Conservation (phyloP, 129 eudicot genomes). For the Tagetes patula region DNA sequence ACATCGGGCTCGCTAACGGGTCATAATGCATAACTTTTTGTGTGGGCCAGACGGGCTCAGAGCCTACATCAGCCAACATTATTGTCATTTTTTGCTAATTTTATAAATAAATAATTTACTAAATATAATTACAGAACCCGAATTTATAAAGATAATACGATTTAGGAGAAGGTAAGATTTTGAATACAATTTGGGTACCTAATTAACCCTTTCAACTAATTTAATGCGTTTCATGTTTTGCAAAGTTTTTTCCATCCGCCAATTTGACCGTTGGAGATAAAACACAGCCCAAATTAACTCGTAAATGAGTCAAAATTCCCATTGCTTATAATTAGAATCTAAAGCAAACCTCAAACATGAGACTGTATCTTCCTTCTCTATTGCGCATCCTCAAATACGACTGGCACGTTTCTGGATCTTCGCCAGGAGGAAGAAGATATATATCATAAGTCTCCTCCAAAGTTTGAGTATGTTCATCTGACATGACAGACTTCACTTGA, state of each 20-base stretch:
- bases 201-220: neutral
- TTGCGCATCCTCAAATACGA: constrained; percentile 95
- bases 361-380: constrained; percentile 92
- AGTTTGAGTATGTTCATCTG: constrained; percentile 35
- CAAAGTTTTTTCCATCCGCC: neutral
- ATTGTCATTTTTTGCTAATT: neutral
- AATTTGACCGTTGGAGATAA: neutral
- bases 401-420: constrained; percentile 94
- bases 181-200: neutral
- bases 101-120: neutral
- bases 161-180: neutral
- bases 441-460: constrained; percentile 53
- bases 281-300: neutral
- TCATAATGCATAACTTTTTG: neutral
- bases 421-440: constrained; percentile 96
- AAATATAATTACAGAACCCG: neutral
- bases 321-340: constrained; percentile 5
- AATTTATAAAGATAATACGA: neutral
- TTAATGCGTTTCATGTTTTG: neutral
- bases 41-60: neutral
- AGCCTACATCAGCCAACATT: neutral
- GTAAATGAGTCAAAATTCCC: neutral
- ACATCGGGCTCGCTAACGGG: neutral
- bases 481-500: constrained; percentile 33
- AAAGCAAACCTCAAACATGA: constrained; percentile 90